Evolutionary conservation across 208 protist genomes (phyloP), one percentile per base, ranked within the genome.

Genomic region (Leishmania lainsoni): DNA sequence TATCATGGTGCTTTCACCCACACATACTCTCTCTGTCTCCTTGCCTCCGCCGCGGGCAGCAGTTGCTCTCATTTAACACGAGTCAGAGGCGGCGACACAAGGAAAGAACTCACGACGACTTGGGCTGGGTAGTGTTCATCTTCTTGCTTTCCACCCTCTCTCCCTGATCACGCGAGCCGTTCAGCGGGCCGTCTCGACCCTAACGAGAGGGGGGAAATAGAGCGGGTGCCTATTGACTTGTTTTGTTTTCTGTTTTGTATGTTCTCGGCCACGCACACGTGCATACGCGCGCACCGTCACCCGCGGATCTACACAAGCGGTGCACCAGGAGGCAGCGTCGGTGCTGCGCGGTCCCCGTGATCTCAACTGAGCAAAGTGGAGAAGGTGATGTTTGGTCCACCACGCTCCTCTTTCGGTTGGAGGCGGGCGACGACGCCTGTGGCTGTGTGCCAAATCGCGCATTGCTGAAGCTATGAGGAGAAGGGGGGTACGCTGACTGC

Each of bases 211-310:
- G 5, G 14, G 39, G n/a, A 49, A 39, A 16, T 2, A n/a, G 39
- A 35, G 14, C 20, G 52, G 58, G 17, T 22, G 48, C 16, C 26
- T 80, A 78, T 74, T 39, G 35, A 26, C 69, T 61, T 73, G 8
- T 80, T 63, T 78, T 76, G 3, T 76, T 80, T 81, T 74, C n/a
- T 61, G 35, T 83, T 70, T 52, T 73, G 68, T 72, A 65, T 83
- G 35, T 78, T 77, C 54, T 35, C 52, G 39, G 26, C 45, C 26
- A 35, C 45, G 26, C 17, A 6, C 12, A 29, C 39, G 61, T 5
- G 22, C 66, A n/a, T 3, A 58, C 49, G 22, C 68, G 68, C 16
- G 68, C 22, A 14, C 20, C 68, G 32, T 42, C 42, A 51, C 17
- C 42, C 26, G 42, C 32, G 68, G 45, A 51, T 51, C 9, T 5